Percentiles rank a stretch among this genome's conserved stretches.
These are phyloP conservation scores for Corylus heterophylla DNA, from an alignment of 306 rosid species.

Conservation along the genomic window DNA sequence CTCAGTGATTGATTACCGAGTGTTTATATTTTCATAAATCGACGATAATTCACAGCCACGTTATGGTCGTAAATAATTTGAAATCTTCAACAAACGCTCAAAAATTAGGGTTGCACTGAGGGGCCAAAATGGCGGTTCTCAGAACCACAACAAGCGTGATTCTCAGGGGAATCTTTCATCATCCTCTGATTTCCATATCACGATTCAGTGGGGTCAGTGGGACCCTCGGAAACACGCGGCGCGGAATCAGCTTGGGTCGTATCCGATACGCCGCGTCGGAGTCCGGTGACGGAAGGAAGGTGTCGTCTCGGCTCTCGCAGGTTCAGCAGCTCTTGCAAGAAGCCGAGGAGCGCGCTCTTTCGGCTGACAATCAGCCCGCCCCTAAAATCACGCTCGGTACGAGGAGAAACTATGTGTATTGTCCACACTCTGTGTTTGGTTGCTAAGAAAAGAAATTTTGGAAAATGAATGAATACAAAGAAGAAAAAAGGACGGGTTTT, in stretches of 20 bases:
- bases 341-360: constrained; percentile 74
- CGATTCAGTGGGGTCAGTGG: constrained; percentile 1
- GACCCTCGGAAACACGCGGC: constrained; percentile 20
- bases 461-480: not conserved
- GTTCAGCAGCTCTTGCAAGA: constrained; percentile 71
- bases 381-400: constrained; percentile 82
- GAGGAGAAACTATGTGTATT: not conserved
- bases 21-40: too few relatives aligned
- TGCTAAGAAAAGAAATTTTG: not conserved
- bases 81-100: too few relatives aligned
- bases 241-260: constrained; percentile 31
- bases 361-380: constrained; percentile 51
- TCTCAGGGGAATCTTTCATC: constrained; percentile 43
- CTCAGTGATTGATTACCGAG: too few relatives aligned
- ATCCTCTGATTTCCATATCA: constrained; percentile 29
- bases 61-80: too few relatives aligned
- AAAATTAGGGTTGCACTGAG: not conserved
- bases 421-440: not conserved
- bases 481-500: not conserved
- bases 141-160: constrained; percentile 35
- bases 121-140: constrained; percentile 47
- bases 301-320: constrained; percentile 77
- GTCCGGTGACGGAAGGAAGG: constrained; percentile 45
- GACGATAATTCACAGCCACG: too few relatives aligned
- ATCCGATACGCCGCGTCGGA: constrained; percentile 59